Evolutionary conservation across 2,329 filamentous ascomycete genomes (phyloP).

Genomic region (Colletotrichum sp.): DNA sequence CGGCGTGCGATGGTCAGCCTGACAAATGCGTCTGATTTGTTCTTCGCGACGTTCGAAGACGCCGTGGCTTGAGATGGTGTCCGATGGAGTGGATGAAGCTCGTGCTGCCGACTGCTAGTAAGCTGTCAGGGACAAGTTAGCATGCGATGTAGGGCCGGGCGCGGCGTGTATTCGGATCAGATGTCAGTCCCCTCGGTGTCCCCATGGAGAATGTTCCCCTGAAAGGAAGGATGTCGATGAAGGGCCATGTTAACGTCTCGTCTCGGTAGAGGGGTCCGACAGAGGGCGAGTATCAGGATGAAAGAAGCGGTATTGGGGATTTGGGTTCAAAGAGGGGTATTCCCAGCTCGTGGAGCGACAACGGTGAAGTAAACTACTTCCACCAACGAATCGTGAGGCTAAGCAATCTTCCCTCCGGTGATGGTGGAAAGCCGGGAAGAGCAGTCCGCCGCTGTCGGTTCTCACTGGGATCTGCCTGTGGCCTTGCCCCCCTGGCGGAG

Average conservation of each 20-base stretch:
- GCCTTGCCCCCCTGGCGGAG: not conserved
- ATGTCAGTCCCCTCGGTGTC: not conserved
- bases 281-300: not conserved
- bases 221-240: not conserved
- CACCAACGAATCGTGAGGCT: conserved; percentile 7
- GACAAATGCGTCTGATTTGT: not conserved
- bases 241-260: not conserved
- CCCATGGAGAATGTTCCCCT: not conserved
- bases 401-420: conserved; percentile 8
- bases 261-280: not conserved
- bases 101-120: not conserved
- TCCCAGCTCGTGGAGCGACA: not conserved
- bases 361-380: not conserved
- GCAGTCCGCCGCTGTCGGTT: not conserved
- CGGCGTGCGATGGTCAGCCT: not conserved
- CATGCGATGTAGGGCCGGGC: not conserved
- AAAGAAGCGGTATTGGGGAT: conserved; percentile 4
- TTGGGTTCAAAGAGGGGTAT: not conserved
- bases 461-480: conserved; percentile 7
- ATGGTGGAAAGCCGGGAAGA: conserved; percentile 1
- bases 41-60: not conserved
- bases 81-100: not conserved
- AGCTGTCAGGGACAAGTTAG: not conserved
- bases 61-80: not conserved
- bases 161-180: not conserved